Percentiles rank a stretch among this genome's conserved stretches.
Conservation (phyloP, 768 basidiomycete genomes). For the Solioccasus polychromus region DNA sequence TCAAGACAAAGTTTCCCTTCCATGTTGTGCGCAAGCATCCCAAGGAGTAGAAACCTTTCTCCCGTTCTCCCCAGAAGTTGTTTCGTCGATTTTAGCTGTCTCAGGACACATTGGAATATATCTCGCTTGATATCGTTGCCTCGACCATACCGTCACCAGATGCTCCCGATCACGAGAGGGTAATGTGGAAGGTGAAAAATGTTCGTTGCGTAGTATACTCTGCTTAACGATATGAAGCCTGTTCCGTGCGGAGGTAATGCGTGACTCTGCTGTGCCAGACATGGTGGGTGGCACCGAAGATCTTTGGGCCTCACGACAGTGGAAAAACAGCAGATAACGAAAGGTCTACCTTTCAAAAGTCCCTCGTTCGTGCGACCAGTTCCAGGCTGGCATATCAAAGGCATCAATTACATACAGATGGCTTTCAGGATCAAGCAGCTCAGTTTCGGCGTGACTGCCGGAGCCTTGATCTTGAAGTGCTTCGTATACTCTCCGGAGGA, state of each 20-base stretch:
- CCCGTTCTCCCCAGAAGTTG: conserved; percentile 90
- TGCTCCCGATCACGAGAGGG: conserved; percentile 84
- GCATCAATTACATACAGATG: conserved; percentile 85
- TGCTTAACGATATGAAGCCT: conserved; percentile 90
- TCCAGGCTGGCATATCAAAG: conserved; percentile 94
- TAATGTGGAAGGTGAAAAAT: conserved; percentile 94
- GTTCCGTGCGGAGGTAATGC: conserved; percentile 77
- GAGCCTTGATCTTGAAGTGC: conserved; percentile 64
- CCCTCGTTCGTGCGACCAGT: conserved; percentile 82
- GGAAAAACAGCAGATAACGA: not conserved
- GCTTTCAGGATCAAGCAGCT: conserved; percentile 72
- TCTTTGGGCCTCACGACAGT: conserved; percentile 28
- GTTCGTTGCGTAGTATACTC: conserved; percentile 91
- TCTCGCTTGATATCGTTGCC: conserved; percentile 8
- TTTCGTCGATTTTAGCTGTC: conserved; percentile 89
- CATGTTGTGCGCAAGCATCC: conserved; percentile 87
- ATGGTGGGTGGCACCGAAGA: conserved; percentile 55
- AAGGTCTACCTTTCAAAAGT: conserved; percentile 79
- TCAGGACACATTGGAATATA: conserved; percentile 17
- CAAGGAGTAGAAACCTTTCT: conserved; percentile 87
- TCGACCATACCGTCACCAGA: conserved; percentile 73
- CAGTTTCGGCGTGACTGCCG: conserved; percentile 46
- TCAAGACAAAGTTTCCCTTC: conserved; percentile 91
- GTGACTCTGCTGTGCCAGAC: conserved; percentile 82
- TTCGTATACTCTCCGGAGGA: conserved; percentile 73